Evolutionary conservation across 2,329 filamentous ascomycete genomes (phyloP), one percentile per base, ranked within the genome.

Genomic region (Aspergillus piperis): DNA sequence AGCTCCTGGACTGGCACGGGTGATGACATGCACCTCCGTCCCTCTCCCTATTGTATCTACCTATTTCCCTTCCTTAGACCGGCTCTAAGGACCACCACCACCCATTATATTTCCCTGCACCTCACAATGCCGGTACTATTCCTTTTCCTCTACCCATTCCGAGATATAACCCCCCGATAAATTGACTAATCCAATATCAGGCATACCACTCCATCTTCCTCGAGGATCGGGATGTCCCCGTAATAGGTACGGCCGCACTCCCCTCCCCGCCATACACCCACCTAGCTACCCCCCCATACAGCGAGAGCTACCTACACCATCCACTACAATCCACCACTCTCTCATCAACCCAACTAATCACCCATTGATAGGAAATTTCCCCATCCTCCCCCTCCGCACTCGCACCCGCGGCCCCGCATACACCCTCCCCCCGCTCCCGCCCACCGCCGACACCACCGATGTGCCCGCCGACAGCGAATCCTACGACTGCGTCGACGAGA

Each of bases 121-220:
- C 32, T 62, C 73, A 81, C 70, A 55, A 83, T 83, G 81, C 81
- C 81, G 32, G 32, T 36, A 36, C 11, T 64, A 80, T 83, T 75
- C 59, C 79, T 67, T 27, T 47, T 5, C 15, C 25, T 10, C 1
- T 5, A 39, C 13, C 21, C 27, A 8, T 38, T 41, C 10, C 8
- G 30, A 2, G 7, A 27, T 27, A 27, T 27, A 27, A 10, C n/a
- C n/a, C 32, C 3, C 10, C 7, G 21, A 25, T 50, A 30, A 30
- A 50, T 50, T 55, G 53, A 57, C 56, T 57, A n/a, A 61, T 30
- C 10, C 27, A 21, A 19, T 47, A 59, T 57, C 69, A 96, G 92
- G 94, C 94, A 80, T 98, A 97, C 85, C 96, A 98, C 85, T 96
- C 91, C 77, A 90, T 96, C 84, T 97, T 97, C 87, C 87, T 88